Conservation (phyloP, 2,329 filamentous ascomycete genomes). For the Purpureocillium lavendulum region DNA sequence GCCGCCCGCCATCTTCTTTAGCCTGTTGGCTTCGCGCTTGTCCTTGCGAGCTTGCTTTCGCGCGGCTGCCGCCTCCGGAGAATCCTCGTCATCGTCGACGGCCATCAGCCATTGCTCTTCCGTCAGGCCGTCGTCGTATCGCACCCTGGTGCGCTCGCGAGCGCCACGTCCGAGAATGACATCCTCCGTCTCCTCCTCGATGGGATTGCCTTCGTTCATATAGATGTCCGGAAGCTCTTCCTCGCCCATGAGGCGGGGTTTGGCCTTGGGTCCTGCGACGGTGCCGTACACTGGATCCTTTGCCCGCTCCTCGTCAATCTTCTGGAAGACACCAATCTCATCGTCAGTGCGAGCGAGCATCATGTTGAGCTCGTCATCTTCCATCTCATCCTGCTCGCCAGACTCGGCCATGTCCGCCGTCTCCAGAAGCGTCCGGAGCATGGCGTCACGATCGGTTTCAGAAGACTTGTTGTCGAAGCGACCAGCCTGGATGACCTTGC, state of each 20-base stretch:
- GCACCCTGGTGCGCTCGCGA: constrained; percentile 87
- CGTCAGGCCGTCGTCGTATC: constrained; percentile 93
- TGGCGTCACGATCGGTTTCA: constrained; percentile 94
- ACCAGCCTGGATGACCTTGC: constrained; percentile 98
- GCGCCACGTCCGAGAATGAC: constrained; percentile 75
- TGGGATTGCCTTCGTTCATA: constrained; percentile 73
- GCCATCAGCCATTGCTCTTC: constrained; percentile 99
- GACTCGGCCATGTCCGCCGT: constrained; percentile 62
- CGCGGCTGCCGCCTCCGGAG: constrained; percentile 83
- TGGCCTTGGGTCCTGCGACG: constrained; percentile 47
- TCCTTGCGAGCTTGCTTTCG: constrained; percentile 82
- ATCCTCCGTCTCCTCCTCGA: constrained; percentile 71
- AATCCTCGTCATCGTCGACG: constrained; percentile 93
- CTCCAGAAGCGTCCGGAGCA: constrained; percentile 88
- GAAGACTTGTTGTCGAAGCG: constrained; percentile 99
- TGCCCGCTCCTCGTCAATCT: constrained; percentile 69
- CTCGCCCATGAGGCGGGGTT: constrained; percentile 78
- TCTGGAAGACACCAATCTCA: constrained; percentile 70
- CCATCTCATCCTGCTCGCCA: constrained; percentile 89
- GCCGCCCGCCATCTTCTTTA: constrained; percentile 41
- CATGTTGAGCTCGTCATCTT: constrained; percentile 93
- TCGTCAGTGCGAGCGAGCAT: constrained; percentile 84
- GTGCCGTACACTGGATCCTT: constrained; percentile 65
- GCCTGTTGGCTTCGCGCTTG: constrained; percentile 67
- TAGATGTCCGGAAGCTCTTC: constrained; percentile 91